phyloP scores from a whole-genome alignment of 2,329 filamentous ascomycete genomes.

The Penicillium verrucosum region DNA sequence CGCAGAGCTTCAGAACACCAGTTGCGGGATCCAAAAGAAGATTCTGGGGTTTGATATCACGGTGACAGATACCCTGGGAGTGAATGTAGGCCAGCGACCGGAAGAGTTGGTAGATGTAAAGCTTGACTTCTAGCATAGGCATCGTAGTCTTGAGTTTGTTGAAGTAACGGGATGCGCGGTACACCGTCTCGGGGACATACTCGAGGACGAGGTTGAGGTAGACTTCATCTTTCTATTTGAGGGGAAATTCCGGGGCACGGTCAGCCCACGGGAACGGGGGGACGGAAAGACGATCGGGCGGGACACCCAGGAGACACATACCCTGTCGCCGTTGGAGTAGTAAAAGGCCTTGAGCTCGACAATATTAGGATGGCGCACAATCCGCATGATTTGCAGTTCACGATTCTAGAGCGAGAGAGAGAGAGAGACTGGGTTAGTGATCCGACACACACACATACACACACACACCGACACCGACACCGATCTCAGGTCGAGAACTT shows the following conservation, averaged over 20 bases:
- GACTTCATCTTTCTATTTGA: conserved; percentile 83
- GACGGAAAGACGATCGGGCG: not conserved
- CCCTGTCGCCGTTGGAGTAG: conserved; percentile 97
- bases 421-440: conserved; percentile 29
- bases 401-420: conserved; percentile 68
- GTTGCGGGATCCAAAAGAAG: conserved; percentile 86
- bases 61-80: conserved; percentile 97
- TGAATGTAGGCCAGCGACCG: conserved; percentile 97
- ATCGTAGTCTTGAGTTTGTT: conserved; percentile 99
- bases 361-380: conserved; percentile 97
- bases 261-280: conserved; percentile 7
- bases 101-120: conserved; percentile 99
- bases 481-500: conserved; percentile 13
- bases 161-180: conserved; percentile 96
- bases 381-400: conserved; percentile 99
- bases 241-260: not conserved
- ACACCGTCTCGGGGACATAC: conserved; percentile 97
- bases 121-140: conserved; percentile 97
- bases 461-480: not conserved
- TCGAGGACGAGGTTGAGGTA: conserved; percentile 98
- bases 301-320: conserved; percentile 49
- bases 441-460: not conserved
- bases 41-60: conserved; percentile 99
- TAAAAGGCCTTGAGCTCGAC: conserved; percentile 99
- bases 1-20: conserved; percentile 92